phyloP scores from a whole-genome alignment of 768 basidiomycete genomes.

The Rickenella mellea region DNA sequence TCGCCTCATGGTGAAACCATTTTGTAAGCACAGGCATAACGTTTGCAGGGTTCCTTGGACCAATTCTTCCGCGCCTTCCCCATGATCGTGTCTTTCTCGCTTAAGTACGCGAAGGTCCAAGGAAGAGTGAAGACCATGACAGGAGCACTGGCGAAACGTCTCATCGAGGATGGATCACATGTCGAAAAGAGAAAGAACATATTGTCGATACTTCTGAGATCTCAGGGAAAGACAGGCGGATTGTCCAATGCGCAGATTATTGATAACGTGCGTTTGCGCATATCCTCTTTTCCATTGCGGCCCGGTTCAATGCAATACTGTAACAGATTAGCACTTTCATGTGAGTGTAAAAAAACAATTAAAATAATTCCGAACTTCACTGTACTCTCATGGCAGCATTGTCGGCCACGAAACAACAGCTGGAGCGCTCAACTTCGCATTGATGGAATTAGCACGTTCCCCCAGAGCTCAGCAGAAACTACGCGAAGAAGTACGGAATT shows the following conservation, averaged over 20 bases:
- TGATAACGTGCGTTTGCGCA: no score
- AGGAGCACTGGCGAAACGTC: slow-evolving; percentile 12
- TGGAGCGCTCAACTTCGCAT: slow-evolving; percentile 18
- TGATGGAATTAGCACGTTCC: slow-evolving; percentile 23
- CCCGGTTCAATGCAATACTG: no score
- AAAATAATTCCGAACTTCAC: no score
- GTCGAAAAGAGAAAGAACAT: slow-evolving; percentile 14
- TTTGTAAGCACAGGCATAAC: slow-evolving; percentile 13
- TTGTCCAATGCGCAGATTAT: slow-evolving; percentile 13
- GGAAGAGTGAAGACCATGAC: slow-evolving; percentile 18
- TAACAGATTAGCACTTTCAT: slow-evolving; percentile 25
- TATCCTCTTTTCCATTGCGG: no score
- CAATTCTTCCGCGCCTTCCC: slow-evolving; percentile 21
- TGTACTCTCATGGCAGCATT: no score
- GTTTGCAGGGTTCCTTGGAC: slow-evolving; percentile 17
- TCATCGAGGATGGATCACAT: slow-evolving; percentile 14
- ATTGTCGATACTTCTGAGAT: slow-evolving; percentile 14
- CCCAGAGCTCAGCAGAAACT: slow-evolving; percentile 26
- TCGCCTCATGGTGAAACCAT: slow-evolving; percentile 14
- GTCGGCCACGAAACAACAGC: slow-evolving; percentile 22
- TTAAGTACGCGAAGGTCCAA: slow-evolving; percentile 17
- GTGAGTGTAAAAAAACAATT: no score
- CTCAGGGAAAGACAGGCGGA: slow-evolving; percentile 4
- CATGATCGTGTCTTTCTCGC: slow-evolving; percentile 14
- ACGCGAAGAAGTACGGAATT: slow-evolving; percentile 22